A percentile compares a stretch with the other conserved stretches of the same genome.
These are phyloP conservation scores for Boletus edulis DNA, from an alignment of 768 basidiomycete species.

Conservation along the genomic window DNA sequence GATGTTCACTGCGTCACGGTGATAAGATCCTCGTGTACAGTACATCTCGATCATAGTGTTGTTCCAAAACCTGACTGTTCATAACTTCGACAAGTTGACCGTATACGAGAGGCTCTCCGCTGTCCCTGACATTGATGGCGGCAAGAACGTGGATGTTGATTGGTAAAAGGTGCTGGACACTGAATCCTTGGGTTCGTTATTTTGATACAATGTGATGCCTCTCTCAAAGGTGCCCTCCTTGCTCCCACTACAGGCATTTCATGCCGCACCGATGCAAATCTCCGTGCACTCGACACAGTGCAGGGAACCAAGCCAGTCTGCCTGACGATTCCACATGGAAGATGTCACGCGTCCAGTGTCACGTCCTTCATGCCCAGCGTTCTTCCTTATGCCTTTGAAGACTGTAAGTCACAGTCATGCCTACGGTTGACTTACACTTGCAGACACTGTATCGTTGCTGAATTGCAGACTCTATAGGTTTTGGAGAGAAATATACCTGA, in stretches of 20 bases:
- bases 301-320: constrained; percentile 36
- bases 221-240: too few relatives aligned
- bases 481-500: constrained; percentile 56
- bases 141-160: too few relatives aligned
- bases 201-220: too few relatives aligned
- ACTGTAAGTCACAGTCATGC: constrained; percentile 43
- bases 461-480: constrained; percentile 71
- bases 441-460: constrained; percentile 57
- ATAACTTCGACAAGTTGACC: constrained; percentile 46
- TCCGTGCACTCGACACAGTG: too few relatives aligned
- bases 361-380: constrained; percentile 46
- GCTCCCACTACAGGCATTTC: too few relatives aligned
- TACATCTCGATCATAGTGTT: constrained; percentile 83
- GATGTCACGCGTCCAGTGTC: constrained; percentile 51
- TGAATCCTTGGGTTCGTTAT: too few relatives aligned
- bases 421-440: background rate
- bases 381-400: constrained; percentile 52
- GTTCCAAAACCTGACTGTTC: constrained; percentile 50
- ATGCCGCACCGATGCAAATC: too few relatives aligned
- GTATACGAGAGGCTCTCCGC: constrained; percentile 54
- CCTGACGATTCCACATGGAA: constrained; percentile 58
- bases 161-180: too few relatives aligned
- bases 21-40: constrained; percentile 58
- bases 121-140: constrained; percentile 39
- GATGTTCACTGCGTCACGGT: background rate